Percentiles rank a stretch among this genome's conserved stretches.
Evolutionary conservation across 73 alveolate genomes (phyloP).

Genomic region (Stentor roeselii): DNA sequence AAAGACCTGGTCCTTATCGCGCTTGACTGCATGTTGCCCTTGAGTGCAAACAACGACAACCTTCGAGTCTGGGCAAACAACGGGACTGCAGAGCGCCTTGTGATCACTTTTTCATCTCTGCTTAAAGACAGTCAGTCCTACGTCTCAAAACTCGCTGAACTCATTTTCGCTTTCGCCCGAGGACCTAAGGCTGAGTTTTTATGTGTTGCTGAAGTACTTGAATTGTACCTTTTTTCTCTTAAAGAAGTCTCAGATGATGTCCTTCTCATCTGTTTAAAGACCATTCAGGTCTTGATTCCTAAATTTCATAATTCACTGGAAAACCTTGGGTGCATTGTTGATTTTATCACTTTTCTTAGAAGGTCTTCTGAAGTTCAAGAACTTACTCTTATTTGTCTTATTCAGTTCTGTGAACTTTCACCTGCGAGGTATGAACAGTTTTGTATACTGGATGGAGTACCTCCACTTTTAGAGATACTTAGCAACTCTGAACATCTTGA

Average conservation of each 20-base stretch:
- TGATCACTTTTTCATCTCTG: conserved; percentile 4
- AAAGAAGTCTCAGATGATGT: conserved; percentile 7
- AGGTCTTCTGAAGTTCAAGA: background rate
- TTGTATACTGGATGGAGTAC: background rate
- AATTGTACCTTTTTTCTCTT: background rate
- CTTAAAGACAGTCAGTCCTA: background rate
- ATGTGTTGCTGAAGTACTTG: background rate
- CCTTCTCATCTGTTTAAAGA: background rate
- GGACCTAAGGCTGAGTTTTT: conserved; percentile 12
- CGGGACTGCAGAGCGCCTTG: conserved; percentile 22
- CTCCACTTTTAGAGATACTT: background rate
- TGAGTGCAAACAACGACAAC: background rate
- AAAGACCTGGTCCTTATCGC: conserved; percentile 11
- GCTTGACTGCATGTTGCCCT: conserved; percentile 24
- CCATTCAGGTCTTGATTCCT: background rate
- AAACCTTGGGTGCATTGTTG: background rate
- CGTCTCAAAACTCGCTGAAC: background rate
- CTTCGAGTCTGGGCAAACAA: background rate
- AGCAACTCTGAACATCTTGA: background rate
- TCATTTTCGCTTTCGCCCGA: conserved; percentile 8
- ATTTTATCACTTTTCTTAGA: background rate
- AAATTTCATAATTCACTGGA: background rate
- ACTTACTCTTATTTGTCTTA: background rate
- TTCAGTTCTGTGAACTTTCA: background rate
- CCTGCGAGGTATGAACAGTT: conserved; percentile 18